Base-by-base conservation (phyloP, 2,329 filamentous ascomycete species). In the Talaromyces sp. region DNA sequence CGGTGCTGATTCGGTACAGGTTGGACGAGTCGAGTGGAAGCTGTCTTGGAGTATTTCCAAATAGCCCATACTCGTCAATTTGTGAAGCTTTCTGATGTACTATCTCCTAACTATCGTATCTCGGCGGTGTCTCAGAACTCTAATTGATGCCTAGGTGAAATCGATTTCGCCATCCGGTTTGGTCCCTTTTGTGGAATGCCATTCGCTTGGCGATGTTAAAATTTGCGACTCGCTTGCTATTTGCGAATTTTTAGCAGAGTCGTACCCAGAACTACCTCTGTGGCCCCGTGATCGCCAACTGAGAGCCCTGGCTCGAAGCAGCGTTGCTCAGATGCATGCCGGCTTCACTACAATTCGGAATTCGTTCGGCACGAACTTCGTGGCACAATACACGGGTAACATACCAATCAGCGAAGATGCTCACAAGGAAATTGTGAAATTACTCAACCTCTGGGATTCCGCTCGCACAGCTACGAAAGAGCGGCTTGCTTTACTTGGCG, bases 311-410 rank as follows among this genome's bases (percentile, higher is more conserved):
- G 75, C 75, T 25, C 71, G 75, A 19, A 73, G 71, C 58, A 73
- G 72, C 1, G 70, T 69, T 3, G 74, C 75, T 1, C 70, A 75
- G 63, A 77, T 77, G 75, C 75, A 77, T 63, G 74, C 75, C 15
- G 74, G 75, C 15, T 75, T 77, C 65, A 25, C 67, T 3, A 64
- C 68, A 1, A 45, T 77, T 17, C 70, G 75, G 27, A 67, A 64
- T 34, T 66, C 53, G 2, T 77, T 68, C 61, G 15, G 22, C 40
- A 73, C 74, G 17, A 76, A 77, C 68, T 47, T 25, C 43, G 8
- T 47, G 19, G 43, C 8, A 13, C 8, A 25, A 5, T 47, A 47
- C 10, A 47, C 43, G 10, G 43, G 43, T 47, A 47, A 47, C 19
- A 22, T 47, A 4, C 43, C 43, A 47, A 47, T 47, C 43, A 47